phyloP scores from a whole-genome alignment of 371 early-diverging fungal species.

The Dichotomocladium elegans region DNA sequence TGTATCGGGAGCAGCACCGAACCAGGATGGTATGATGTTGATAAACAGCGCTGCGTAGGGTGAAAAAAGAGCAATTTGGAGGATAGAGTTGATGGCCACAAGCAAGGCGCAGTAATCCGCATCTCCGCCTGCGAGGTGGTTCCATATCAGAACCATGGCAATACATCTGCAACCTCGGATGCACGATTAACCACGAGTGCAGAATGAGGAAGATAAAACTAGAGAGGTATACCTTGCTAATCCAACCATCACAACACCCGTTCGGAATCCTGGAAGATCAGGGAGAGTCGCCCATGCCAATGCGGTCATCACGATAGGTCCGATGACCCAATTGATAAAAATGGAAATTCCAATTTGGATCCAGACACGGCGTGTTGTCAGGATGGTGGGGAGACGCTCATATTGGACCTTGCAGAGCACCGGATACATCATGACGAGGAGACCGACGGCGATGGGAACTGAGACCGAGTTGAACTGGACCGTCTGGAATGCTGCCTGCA shows the following conservation, averaged over 20 bases:
- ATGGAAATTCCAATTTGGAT: conserved; percentile 52
- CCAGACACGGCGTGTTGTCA: conserved; percentile 35
- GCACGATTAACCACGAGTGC: too few relatives aligned
- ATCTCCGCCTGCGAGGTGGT: conserved; percentile 64
- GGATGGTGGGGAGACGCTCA: conserved; percentile 41
- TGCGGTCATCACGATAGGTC: conserved; percentile 68
- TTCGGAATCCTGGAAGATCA: conserved; percentile 66
- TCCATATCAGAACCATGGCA: conserved; percentile 85
- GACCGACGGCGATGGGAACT: conserved; percentile 62
- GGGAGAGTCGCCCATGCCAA: conserved; percentile 72
- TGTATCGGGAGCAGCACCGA: conserved; percentile 33
- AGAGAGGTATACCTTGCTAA: conserved; percentile 50
- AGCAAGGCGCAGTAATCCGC: conserved; percentile 63
- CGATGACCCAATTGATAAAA: conserved; percentile 65
- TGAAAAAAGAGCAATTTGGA: conserved; percentile 65
- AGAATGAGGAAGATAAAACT: too few relatives aligned
- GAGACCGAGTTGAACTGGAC: conserved; percentile 65
- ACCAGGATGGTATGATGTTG: conserved; percentile 49
- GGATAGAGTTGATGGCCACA: conserved; percentile 66
- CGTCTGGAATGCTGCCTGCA: conserved; percentile 46
- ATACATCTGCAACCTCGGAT: conserved; percentile 63
- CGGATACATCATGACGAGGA: conserved; percentile 74
- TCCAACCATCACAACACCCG: conserved; percentile 75
- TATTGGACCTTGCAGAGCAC: conserved; percentile 69
- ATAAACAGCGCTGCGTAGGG: conserved; percentile 61